Evolutionary conservation across 345 rosid species (phyloP), one percentile per base, ranked within the genome.

Genomic region (Toxicodendron radicans): DNA sequence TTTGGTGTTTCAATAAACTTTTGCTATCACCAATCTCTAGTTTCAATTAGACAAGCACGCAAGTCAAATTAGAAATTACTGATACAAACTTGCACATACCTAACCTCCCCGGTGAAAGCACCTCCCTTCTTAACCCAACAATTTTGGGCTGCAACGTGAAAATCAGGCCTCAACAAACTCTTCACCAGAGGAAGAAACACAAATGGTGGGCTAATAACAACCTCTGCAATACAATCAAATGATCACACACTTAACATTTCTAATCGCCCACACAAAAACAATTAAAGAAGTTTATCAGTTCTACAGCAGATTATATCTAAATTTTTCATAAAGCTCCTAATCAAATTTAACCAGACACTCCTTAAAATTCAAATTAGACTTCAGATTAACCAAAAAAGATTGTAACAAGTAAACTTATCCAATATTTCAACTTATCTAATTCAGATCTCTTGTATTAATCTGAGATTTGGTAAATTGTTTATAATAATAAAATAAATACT

Each of bases 41-140:
- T 21, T 58, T 64, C 17, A 21, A 43, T 2, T 21, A 43, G 18
- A 21, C n/a, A 45, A 45, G 32, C 33, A 41, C 49, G 10, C 30
- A 24, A 57, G 17, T 7, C 12, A 17, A 20, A 20, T n/a, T 18
- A 45, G 7, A 8, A 23, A 33, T 10, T 38, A 21, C 23, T 23
- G 17, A 43, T 18, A 41, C 10, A 5, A 32, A 56, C 30, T 10
- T 12, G 16, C n/a, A 14, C 71, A 23, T 78, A 92, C 98, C 97
- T 92, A 68, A 94, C 86, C 74, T 94, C 98, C 53, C 98, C 98
- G 0, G 98, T 94, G 90, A 76, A 94, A 69, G 98, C 98, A 79
- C 97, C 98, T 48, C 98, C 98, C 64, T 94, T 94, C 79, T 86
- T 87, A 51, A 94, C 93, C 98, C 97, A 94, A 68, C 97, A 94